These are phyloP conservation scores for Talaromyces stipitatus DNA, from an alignment of 495 filamentous ascomycete species.

Conservation along the genomic window DNA sequence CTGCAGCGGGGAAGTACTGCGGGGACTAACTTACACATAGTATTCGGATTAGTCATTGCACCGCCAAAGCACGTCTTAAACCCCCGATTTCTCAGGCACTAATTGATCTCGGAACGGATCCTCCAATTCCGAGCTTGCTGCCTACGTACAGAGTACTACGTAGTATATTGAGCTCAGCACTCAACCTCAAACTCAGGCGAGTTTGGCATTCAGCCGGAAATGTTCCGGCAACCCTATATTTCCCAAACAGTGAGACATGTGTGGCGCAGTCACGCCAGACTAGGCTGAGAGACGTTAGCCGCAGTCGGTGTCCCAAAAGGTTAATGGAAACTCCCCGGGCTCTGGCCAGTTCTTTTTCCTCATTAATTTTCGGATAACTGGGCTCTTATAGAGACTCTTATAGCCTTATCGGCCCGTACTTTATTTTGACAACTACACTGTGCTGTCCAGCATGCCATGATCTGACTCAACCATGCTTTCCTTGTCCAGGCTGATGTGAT, in stretches of 20 bases:
- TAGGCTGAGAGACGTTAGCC: background rate
- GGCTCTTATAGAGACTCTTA: too few species aligned
- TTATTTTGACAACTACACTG: background rate
- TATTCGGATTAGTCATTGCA: background rate
- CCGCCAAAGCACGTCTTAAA: background rate
- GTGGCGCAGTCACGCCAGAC: background rate
- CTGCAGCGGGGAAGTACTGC: background rate
- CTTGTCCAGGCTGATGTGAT: background rate
- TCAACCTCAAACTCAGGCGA: too few species aligned
- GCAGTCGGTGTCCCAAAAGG: background rate
- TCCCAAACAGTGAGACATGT: background rate
- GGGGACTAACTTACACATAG: too few species aligned
- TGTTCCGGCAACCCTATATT: too few species aligned
- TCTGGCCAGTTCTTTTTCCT: background rate
- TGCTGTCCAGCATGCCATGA: background rate
- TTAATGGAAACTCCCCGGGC: background rate
- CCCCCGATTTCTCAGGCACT: too few species aligned
- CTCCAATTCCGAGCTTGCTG: too few species aligned
- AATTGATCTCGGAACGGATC: too few species aligned
- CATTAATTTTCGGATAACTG: background rate
- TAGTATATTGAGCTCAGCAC: too few species aligned
- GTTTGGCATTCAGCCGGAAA: too few species aligned
- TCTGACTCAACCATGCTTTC: background rate
- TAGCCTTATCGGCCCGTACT: background rate
- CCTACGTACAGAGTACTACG: too few species aligned